Evolutionary conservation across 331 rosid genomes (phyloP), one percentile per base, ranked within the genome.

Genomic region (Ulmus americana): DNA sequence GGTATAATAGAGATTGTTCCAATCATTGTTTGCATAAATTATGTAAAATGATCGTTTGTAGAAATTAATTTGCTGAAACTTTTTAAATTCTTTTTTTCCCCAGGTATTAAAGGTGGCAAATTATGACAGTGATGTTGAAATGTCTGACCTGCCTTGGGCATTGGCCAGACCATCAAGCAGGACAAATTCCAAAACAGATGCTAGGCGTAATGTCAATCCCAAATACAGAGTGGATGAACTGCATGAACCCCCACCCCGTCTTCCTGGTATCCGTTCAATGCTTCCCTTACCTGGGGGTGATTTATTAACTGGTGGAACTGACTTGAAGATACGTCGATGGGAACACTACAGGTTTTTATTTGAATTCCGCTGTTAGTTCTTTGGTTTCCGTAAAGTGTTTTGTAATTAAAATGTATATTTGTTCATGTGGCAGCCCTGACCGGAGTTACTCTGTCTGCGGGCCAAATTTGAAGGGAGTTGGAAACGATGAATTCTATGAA

Each of bases 261-360:
- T 92, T 79, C 88, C 90, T 69, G 98, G 97, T 39, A 79, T 92
- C 16, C 91, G 97, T 44, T 80, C 98, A 67, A 68, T 92, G 84
- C 97, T 89, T 67, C 88, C 98, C 70, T 83, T 92, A 79, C 91
- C 98, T 63, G 98, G 97, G 41, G 98, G 98, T 67, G 95, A 92
- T 83, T 65, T 92, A 70, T 72, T 92, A 77, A 89, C 98, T 43
- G 98, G 91, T 48, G 97, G 98, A 61, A 89, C 98, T 9, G 98
- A 92, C 72, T 79, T 92, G 79, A 92, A 81, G 90, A 92, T 92
- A 69, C 98, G 98, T 57, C 85, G 95, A 67, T 92, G 95, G 98
- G 91, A 89, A 76, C 95, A 92, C 74, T 66, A 65, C 90, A 85
- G 98, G 98, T 92, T 61, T 76, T 59, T 43, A 54, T 67, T 51